Conservation (phyloP, 225 moss, liverwort and hornwort genomes). For the Anthoceros angustus region DNA sequence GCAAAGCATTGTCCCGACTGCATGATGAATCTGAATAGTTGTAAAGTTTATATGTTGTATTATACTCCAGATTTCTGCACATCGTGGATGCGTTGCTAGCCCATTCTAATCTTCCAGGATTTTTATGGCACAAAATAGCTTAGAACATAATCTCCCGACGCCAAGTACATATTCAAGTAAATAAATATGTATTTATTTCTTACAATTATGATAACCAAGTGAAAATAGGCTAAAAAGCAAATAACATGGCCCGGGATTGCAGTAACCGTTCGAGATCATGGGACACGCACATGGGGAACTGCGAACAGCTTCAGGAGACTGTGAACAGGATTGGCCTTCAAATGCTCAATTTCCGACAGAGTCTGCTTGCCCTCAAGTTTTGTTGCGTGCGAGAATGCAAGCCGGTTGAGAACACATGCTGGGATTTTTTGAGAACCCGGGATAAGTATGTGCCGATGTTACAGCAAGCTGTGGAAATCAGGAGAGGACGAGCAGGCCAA, state of each 20-base stretch:
- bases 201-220: not conserved
- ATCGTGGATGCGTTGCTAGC: not conserved
- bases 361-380: not conserved
- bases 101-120: too few species aligned
- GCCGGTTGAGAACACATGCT: not conserved
- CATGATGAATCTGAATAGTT: not conserved
- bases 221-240: not conserved
- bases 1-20: not conserved
- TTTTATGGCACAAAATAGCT: too few species aligned
- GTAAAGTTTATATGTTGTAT: not conserved
- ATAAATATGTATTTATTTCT: not conserved
- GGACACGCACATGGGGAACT: not conserved
- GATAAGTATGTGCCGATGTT: not conserved
- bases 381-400: not conserved
- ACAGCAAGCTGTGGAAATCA: too few species aligned
- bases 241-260: constrained; percentile 1
- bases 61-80: not conserved
- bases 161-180: not conserved
- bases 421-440: not conserved
- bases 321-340: not conserved
- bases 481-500: too few species aligned
- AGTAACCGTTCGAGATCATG: constrained; percentile 4
- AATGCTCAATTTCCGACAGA: not conserved
- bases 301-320: not conserved
- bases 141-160: too few species aligned